Conservation (phyloP, 345 rosid genomes). For the Geranium brycei region DNA sequence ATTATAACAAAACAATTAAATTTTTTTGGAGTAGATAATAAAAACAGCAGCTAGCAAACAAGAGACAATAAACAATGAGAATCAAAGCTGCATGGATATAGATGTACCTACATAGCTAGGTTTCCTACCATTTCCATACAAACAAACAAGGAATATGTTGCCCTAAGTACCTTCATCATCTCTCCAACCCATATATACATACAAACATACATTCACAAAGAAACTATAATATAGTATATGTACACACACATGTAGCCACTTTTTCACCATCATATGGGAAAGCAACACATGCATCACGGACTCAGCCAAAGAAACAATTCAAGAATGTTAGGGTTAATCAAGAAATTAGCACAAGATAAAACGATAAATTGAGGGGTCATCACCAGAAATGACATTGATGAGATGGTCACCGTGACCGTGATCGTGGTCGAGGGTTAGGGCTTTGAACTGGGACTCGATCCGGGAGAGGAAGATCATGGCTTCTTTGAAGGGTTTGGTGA, state of each 20-base stretch:
- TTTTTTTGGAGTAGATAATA: not conserved
- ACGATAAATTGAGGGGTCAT: conserved; percentile 1
- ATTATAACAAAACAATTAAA: too few relatives aligned
- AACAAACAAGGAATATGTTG: not conserved
- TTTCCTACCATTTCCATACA: not conserved
- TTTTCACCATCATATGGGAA: not conserved
- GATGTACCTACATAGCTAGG: not conserved
- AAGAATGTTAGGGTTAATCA: not conserved
- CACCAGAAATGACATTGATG: conserved; percentile 37
- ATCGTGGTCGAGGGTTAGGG: conserved; percentile 30
- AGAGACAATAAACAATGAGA: not conserved
- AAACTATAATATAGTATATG: too few relatives aligned
- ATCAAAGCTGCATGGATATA: not conserved
- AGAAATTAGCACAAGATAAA: not conserved
- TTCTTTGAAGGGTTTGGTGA: conserved; percentile 89
- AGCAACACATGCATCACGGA: not conserved
- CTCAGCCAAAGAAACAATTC: not conserved
- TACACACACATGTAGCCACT: too few relatives aligned
- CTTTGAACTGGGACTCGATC: conserved; percentile 75
- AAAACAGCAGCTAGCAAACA: not conserved
- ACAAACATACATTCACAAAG: too few relatives aligned
- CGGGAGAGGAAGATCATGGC: conserved; percentile 79
- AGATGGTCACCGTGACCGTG: too few relatives aligned
- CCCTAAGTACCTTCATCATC: not conserved
- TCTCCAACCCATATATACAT: too few relatives aligned